Conservation (phyloP, 2,329 filamentous ascomycete species). For the Exserohilum rostratum region DNA sequence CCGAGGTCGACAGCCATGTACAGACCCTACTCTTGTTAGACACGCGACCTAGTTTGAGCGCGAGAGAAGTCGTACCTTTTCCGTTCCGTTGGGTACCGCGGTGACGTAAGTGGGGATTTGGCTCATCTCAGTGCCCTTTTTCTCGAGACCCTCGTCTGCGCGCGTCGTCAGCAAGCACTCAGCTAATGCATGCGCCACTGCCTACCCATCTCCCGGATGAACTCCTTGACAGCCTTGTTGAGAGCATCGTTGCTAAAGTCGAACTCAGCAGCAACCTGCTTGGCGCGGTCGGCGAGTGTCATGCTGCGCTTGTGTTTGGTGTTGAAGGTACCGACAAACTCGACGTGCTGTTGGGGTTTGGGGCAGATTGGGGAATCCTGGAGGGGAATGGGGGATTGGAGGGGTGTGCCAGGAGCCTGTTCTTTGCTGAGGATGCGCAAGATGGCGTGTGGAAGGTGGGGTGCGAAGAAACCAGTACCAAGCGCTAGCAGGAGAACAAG, state of each 20-base stretch:
- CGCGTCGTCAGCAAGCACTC: slow-evolving; percentile 20
- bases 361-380: slow-evolving; percentile 38
- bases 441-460: slow-evolving; percentile 43
- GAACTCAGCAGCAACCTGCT: slow-evolving; percentile 82
- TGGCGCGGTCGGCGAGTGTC: slow-evolving; percentile 70
- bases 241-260: slow-evolving; percentile 80
- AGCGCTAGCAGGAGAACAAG: slow-evolving; percentile 45
- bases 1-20: slow-evolving; percentile 98
- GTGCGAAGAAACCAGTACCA: slow-evolving; percentile 43
- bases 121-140: slow-evolving; percentile 80
- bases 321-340: slow-evolving; percentile 44
- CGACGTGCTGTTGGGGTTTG: slow-evolving; percentile 33
- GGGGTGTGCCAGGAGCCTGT: slow-evolving; percentile 30
- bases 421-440: slow-evolving; percentile 33
- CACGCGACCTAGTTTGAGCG: neutral
- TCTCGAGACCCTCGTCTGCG: slow-evolving; percentile 78
- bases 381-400: slow-evolving; percentile 34
- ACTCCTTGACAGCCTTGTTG: slow-evolving; percentile 81
- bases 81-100: slow-evolving; percentile 92
- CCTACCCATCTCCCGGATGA: slow-evolving; percentile 80
- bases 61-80: slow-evolving; percentile 83
- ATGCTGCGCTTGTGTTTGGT: slow-evolving; percentile 52
- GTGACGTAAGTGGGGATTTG: slow-evolving; percentile 99
- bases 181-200: slow-evolving; percentile 9
- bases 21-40: slow-evolving; percentile 67